phyloP scores from a whole-genome alignment of 78 protist genomes.

The Mastigamoeba balamuthi region DNA sequence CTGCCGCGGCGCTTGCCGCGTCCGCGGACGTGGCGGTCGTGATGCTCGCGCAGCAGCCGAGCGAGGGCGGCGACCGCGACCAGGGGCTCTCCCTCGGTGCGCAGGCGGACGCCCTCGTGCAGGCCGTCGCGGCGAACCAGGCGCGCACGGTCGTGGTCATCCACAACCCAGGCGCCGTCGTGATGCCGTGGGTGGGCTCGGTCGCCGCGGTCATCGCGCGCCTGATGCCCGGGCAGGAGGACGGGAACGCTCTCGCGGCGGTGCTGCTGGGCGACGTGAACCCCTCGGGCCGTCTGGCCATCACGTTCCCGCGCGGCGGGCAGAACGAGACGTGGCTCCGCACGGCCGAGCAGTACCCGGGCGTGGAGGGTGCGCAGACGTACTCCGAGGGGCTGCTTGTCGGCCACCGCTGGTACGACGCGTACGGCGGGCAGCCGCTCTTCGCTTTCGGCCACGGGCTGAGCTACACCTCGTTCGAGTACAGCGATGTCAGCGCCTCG shows the following conservation, averaged over 20 bases:
- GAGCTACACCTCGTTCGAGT: conserved; percentile 13
- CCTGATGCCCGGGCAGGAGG: conserved; percentile 46
- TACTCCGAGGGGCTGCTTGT: conserved; percentile 44
- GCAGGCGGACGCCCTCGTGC: not conserved
- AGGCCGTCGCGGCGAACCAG: not conserved
- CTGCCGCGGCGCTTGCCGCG: not conserved
- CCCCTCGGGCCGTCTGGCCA: conserved; percentile 40
- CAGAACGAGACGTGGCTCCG: not conserved
- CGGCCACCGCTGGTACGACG: conserved; percentile 45
- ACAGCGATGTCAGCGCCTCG: not conserved
- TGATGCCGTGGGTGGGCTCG: conserved; percentile 22
- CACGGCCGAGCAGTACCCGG: conserved; percentile 30
- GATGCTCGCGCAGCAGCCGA: not conserved
- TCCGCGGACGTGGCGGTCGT: conserved; percentile 21
- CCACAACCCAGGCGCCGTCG: conserved; percentile 31
- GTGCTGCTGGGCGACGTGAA: conserved; percentile 31
- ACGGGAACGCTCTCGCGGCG: conserved; percentile 20
- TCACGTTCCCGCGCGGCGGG: conserved; percentile 20
- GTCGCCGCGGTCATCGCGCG: not conserved
- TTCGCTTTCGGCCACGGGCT: conserved; percentile 62
- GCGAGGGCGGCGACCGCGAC: conserved; percentile 27
- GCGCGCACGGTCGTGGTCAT: not conserved
- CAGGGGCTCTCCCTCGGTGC: not conserved
- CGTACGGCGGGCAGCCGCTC: conserved; percentile 3
- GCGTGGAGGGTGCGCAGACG: not conserved